Base-by-base conservation (phyloP, 352 stramenopile genomes). In the Globisporangium takayamanum region DNA sequence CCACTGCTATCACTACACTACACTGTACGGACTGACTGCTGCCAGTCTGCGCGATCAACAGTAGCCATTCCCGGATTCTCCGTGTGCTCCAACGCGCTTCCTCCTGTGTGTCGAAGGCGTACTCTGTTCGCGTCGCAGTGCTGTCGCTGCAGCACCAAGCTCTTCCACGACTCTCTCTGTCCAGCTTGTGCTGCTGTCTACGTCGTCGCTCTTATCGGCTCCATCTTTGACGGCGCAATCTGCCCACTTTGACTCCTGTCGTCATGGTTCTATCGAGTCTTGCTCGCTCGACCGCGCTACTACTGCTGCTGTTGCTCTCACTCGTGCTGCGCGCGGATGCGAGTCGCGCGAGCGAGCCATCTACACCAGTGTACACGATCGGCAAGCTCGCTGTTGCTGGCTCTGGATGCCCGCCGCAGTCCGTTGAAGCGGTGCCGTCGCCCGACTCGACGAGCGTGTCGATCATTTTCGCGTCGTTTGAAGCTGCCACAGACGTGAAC, bases 401-500 rank as follows among this genome's bases (percentile, higher is more conserved):
- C 28, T 68, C 54, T 5, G 67, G 69, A 14, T 77, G 69, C 53
- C 42, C 33, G 5, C n/a, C 36, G 5, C 39, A 37, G 3, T 57
- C 60, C 0, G 60, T 64, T 2, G 22, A 33, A 11, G 59, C 42
- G 0, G 45, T 63, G 37, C 18, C 57, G 5, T 52, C 66, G 2
- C 12, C 28, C 0, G 67, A 77, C 41, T 55, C 48, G 6, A 59
- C 69, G 33, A 62, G 50, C n/a, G 50, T 77, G 28, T 73, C 67
- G 22, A 57, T 77, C 16, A 53, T 74, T 25, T 70, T 77, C 41
- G 61, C 55, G 1, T 42, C 66, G 2, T 77, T 60, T 48, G 28
- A 49, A 12, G 54, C 14, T 2, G 55, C 58, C 14, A 66, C 56
- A 1, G 8, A 20, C 5, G 47, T 10, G n/a, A 36, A 28, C 12